Evolutionary conservation across 163 green algal species (phyloP), one percentile per base, ranked within the genome.

Genomic region (Scenedesmus sp.): DNA sequence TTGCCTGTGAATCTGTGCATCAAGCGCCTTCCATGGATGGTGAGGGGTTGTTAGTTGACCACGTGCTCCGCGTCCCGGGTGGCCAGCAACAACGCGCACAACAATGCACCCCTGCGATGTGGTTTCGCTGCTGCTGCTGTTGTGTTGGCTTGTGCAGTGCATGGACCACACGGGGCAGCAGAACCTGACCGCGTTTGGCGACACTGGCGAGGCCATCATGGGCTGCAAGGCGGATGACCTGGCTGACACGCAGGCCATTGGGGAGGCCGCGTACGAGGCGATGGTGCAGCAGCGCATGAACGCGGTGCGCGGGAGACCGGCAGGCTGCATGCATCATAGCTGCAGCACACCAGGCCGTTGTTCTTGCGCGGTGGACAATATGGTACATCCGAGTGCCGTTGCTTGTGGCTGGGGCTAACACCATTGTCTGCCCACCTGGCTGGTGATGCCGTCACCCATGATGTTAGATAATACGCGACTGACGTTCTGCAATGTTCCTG

Each of bases 131-230:
- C n/a, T 86, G 81, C 24, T 72, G 16, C 49, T 33, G 2, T 26
- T 73, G 26, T 46, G 16, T 15, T 72, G 12, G 26, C 46, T 43
- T 20, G 16, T 93, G 40, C 80, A 92, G 65, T 78, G 96, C 46
- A 70, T 91, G 37, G 98, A 99, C 95, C 96, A 99, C 96, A 98
- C 96, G 0, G 88, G 42, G 12, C 80, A 93, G 79, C 49, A 95
- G 81, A 98, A 94, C 94, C 81, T 99, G 46, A 98, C 95, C 0
- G 95, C 95, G 7, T 99, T 99, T 97, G 94, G 92, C 82, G 91
- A 98, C 73, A 16, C 78, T 78, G 91, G 94, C 91, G 90, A 95
- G 33, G 53, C 83, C 16, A 89, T 98, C 65, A 93, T 98, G 90
- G 70, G 96, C 81, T 87, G 94, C 73, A 80, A 81, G 6, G 96